Evolutionary conservation across 805 yeast species (phyloP), one percentile per base, ranked within the genome.

Genomic region (Metahyphopichia silvanorum): DNA sequence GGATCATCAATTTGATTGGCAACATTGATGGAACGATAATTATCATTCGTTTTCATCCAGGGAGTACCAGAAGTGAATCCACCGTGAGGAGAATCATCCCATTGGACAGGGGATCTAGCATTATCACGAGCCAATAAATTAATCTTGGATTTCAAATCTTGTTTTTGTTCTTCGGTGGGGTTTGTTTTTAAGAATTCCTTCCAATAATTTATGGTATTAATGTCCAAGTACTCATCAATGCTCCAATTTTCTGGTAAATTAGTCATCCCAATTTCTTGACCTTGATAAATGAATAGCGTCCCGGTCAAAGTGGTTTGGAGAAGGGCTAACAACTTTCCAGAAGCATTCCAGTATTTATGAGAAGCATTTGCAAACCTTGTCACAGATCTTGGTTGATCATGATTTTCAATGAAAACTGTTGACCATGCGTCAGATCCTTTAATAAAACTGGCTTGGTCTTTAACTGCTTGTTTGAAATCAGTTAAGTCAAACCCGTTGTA

Each of bases 241-340:
- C 59, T 55, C 73, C 74, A 71, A 27, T 45, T 45, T 25, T 48
- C 39, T 11, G 68, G 58, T 24, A 69, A 53, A 45, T 73, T 73
- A 36, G 62, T 59, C 66, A 64, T 66, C 18, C 76, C 79, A 34
- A 74, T 52, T 39, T 74, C 79, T 45, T 74, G 79, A 27, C 78
- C 79, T 47, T 74, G 77, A 53, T 72, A 74, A 21, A 74, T 51
- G 52, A 59, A 74, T 29, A 71, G 48, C 10, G 78, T 70, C 31
- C 79, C 77, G 14, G 72, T 62, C 43, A 70, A 56, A 9, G 73
- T 44, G 12, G 58, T 37, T 32, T 63, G 58, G 49, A 72, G 48
- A 27, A 66, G 38, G n/a, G 73, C 57, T 39, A 73, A 44, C 51
- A 72, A 46, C 51, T 73, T 73, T 17, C 71, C 74, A 18, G 71